phyloP scores from a whole-genome alignment of 192 early-diverging fungal genomes.

The Polychytrium aggregatum region DNA sequence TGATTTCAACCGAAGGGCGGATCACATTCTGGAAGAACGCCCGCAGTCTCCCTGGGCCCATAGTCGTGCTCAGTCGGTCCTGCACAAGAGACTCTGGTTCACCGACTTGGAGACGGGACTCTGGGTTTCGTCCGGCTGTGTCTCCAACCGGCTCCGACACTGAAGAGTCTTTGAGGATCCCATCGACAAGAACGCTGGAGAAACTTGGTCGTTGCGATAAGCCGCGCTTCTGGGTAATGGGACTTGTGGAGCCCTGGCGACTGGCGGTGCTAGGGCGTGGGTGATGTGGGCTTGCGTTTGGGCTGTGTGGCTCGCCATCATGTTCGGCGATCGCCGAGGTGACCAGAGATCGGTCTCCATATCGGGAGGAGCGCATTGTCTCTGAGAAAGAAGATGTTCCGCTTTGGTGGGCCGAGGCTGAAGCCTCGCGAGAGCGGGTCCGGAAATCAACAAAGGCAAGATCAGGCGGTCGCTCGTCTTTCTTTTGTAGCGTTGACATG shows the following conservation, averaged over 20 bases:
- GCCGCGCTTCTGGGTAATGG: neutral
- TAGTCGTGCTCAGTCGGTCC: too few species aligned
- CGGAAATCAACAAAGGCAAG: too few species aligned
- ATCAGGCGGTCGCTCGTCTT: neutral
- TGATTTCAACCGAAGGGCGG: slow-evolving; percentile 4
- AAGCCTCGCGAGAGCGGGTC: too few species aligned
- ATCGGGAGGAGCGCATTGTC: neutral
- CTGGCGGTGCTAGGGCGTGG: too few species aligned
- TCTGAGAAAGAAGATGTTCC: neutral
- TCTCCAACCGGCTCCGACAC: neutral
- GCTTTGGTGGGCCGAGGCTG: neutral
- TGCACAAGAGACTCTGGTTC: too few species aligned
- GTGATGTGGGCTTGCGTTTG: too few species aligned
- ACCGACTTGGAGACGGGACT: too few species aligned
- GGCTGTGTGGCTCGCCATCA: too few species aligned
- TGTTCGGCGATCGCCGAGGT: too few species aligned
- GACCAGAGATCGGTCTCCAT: too few species aligned
- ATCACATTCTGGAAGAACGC: slow-evolving; percentile 10
- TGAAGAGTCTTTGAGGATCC: neutral
- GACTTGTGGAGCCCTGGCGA: too few species aligned
- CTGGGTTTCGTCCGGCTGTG: neutral
- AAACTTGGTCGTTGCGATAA: neutral
- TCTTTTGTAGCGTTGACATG: slow-evolving; percentile 7
- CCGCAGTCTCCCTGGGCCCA: slow-evolving; percentile 4
- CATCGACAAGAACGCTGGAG: neutral